These are phyloP conservation scores for Tilletia walkeri DNA, from an alignment of 1,284 basidiomycete species.

Conservation along the genomic window DNA sequence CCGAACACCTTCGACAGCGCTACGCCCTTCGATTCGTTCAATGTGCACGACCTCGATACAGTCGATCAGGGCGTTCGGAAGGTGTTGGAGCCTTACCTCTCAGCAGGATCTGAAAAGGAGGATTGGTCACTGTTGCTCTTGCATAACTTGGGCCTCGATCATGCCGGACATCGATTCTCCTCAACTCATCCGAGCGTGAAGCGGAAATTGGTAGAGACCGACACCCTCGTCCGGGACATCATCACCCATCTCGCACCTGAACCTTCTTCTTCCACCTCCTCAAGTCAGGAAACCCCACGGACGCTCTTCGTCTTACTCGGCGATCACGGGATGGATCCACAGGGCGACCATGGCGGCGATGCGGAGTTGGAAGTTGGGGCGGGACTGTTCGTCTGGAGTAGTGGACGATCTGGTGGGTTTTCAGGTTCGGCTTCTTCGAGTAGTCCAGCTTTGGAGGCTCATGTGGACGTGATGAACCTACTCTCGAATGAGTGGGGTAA, in stretches of 20 bases:
- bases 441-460: background rate
- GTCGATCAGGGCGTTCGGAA: constrained; percentile 85
- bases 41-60: constrained; percentile 94
- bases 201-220: constrained; percentile 70
- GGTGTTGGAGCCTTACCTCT: constrained; percentile 78
- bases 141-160: constrained; percentile 96
- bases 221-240: constrained; percentile 19
- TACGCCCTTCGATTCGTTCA: constrained; percentile 91
- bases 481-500: constrained; percentile 14
- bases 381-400: constrained; percentile 79
- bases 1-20: constrained; percentile 69
- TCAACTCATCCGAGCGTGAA: constrained; percentile 84
- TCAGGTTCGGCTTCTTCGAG: background rate
- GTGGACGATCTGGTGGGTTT: background rate
- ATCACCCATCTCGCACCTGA: background rate
- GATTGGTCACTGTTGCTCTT: constrained; percentile 81
- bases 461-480: constrained; percentile 22
- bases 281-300: background rate
- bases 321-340: constrained; percentile 94
- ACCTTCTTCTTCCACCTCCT: background rate
- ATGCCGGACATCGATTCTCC: constrained; percentile 90
- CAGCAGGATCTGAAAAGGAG: constrained; percentile 55
- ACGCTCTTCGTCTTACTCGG: constrained; percentile 84
- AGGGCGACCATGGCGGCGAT: constrained; percentile 95
- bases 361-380: constrained; percentile 79